These are phyloP conservation scores for Aphanomyces stellatus DNA, from an alignment of 352 stramenopile species.

Conservation along the genomic window DNA sequence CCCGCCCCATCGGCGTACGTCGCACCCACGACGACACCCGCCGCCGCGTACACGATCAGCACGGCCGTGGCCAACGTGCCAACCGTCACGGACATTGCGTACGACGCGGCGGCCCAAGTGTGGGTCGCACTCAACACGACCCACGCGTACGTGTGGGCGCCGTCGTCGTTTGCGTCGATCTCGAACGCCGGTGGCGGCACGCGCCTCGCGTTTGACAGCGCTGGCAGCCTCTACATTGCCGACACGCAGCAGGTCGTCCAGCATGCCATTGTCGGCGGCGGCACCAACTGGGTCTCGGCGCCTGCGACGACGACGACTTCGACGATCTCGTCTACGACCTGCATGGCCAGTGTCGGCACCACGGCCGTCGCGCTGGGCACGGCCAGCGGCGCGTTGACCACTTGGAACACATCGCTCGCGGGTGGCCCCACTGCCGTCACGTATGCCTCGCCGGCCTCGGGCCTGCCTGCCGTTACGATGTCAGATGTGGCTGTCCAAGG, in stretches of 20 bases:
- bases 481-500: neutral
- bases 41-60: neutral
- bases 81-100: neutral
- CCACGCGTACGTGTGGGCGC: neutral
- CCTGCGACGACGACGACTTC: neutral
- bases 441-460: neutral
- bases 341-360: neutral
- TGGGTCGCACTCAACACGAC: slow-evolving; percentile 3
- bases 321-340: neutral
- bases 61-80: neutral
- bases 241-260: neutral
- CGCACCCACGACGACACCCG: neutral
- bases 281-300: neutral
- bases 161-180: neutral
- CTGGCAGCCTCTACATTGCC: slow-evolving; percentile 2
- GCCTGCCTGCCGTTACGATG: neutral
- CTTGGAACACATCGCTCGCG: neutral
- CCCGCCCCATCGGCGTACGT: neutral
- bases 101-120: neutral
- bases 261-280: neutral
- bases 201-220: neutral
- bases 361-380: neutral
- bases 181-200: neutral
- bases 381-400: neutral
- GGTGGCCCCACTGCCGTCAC: neutral